These are phyloP conservation scores for Fusarium solani-melongenae DNA, from an alignment of 2,329 filamentous ascomycete genomes.

Conservation along the genomic window DNA sequence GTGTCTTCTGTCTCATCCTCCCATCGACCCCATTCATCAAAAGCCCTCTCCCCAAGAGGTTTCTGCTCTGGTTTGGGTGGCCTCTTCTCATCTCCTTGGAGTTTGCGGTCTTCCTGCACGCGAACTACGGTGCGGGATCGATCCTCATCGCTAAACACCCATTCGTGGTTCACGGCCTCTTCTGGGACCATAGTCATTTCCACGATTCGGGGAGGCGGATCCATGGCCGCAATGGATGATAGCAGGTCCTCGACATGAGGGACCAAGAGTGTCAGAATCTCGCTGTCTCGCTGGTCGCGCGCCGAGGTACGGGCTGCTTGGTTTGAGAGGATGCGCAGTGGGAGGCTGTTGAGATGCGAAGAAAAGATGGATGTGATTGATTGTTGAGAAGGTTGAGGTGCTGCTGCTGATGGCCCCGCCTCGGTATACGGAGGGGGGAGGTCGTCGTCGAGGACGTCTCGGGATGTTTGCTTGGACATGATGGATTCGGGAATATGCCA, in stretches of 20 bases:
- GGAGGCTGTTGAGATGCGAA: constrained; percentile 51
- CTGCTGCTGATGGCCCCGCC: constrained; percentile 24
- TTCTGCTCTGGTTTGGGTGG: not conserved
- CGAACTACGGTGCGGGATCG: constrained; percentile 47
- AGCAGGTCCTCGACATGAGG: constrained; percentile 57
- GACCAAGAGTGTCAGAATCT: constrained; percentile 52
- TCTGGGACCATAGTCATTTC: constrained; percentile 60
- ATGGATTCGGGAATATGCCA: constrained; percentile 1
- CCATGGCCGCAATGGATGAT: constrained; percentile 48
- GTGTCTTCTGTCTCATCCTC: constrained; percentile 37
- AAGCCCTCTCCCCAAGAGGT: constrained; percentile 40
- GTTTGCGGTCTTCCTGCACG: constrained; percentile 37
- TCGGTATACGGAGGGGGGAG: constrained; percentile 41
- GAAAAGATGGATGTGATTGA: constrained; percentile 46
- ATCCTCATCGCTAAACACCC: constrained; percentile 50
- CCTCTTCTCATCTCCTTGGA: constrained; percentile 15
- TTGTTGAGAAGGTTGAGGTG: not conserved
- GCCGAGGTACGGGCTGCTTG: constrained; percentile 48
- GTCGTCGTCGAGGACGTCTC: constrained; percentile 24
- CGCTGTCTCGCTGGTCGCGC: constrained; percentile 52
- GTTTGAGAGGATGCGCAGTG: constrained; percentile 50
- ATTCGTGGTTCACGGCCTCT: constrained; percentile 50
- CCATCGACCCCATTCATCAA: constrained; percentile 61
- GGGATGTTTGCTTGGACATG: constrained; percentile 18
- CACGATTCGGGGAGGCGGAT: constrained; percentile 48